Conservation (phyloP, 345 rosid genomes). For the Euphorbia lathyris region DNA sequence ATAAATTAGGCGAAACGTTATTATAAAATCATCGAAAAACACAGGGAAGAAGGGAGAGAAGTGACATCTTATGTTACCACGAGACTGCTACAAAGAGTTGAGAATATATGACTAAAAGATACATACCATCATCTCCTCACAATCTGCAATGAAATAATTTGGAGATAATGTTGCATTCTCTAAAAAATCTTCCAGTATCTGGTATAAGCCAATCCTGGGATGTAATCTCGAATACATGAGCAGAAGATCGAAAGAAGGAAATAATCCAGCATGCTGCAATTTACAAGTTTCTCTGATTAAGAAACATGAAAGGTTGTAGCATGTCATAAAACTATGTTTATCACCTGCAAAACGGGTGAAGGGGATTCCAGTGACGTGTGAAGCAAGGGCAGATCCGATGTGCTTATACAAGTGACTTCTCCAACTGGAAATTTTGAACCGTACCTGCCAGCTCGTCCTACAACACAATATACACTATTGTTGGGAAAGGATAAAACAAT, state of each 20-base stretch:
- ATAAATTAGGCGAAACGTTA: conserved; percentile 3
- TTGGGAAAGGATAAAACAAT: neutral
- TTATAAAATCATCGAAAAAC: neutral
- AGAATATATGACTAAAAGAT: neutral
- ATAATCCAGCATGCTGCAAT: conserved; percentile 75
- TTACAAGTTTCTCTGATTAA: conserved; percentile 22
- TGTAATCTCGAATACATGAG: conserved; percentile 67
- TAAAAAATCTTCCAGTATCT: conserved; percentile 72
- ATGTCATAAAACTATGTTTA: neutral
- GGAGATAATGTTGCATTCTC: conserved; percentile 81
- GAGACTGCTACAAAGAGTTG: conserved; percentile 6
- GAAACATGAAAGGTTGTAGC: conserved; percentile 14
- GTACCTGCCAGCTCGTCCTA: conserved; percentile 94
- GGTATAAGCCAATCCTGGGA: conserved; percentile 50
- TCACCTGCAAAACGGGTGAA: conserved; percentile 77
- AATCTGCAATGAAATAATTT: conserved; percentile 76
- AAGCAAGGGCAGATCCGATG: conserved; percentile 69
- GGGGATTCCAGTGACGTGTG: conserved; percentile 59
- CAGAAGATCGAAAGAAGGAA: conserved; percentile 79
- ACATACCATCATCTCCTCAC: conserved; percentile 73
- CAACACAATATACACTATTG: neutral
- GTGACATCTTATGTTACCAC: conserved; percentile 1
- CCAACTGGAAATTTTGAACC: conserved; percentile 85
- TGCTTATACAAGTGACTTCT: conserved; percentile 78
- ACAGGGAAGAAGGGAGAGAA: neutral